A percentile compares a stretch with the other conserved stretches of the same genome.
These are phyloP conservation scores for Craterostigma plantagineum DNA, from an alignment of 257 asterid genomes.

Conservation along the genomic window DNA sequence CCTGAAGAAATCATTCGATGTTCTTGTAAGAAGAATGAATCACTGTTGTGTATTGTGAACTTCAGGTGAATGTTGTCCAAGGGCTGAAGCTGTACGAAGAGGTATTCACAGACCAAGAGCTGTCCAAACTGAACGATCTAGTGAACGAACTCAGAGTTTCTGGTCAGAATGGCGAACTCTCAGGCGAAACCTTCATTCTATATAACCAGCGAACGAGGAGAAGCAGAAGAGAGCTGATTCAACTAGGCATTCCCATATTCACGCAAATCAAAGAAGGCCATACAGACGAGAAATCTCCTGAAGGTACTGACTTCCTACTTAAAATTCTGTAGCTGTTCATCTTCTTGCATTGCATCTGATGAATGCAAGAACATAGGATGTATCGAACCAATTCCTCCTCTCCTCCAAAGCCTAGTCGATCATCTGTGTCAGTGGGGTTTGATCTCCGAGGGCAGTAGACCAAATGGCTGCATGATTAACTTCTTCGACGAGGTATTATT, in stretches of 20 bases:
- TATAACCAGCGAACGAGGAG: no score
- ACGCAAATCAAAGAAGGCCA: no score
- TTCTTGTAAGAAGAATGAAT: background rate
- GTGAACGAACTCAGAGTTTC: slow-evolving; percentile 80
- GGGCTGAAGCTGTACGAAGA: slow-evolving; percentile 87
- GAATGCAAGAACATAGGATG: no score
- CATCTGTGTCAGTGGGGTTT: slow-evolving; percentile 31
- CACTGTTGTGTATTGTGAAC: background rate
- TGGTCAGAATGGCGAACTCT: slow-evolving; percentile 94
- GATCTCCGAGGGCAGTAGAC: slow-evolving; percentile 53
- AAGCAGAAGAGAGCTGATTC: no score
- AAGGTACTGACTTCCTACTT: no score
- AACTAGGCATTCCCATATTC: no score
- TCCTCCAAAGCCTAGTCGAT: no score
- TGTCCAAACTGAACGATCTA: slow-evolving; percentile 62
- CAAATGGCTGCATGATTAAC: slow-evolving; percentile 86
- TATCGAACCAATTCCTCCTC: no score
- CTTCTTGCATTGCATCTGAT: no score
- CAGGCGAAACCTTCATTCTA: slow-evolving; percentile 55
- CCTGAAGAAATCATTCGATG: no score
- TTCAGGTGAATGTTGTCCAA: slow-evolving; percentile 83
- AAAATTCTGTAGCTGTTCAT: no score
- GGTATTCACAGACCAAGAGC: slow-evolving; percentile 54
- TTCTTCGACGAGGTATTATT: slow-evolving; percentile 71
- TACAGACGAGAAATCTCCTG: no score